Evolutionary conservation across 129 eudicot species (phyloP), one percentile per base, ranked within the genome.

Genomic region (Sambucus nigra): DNA sequence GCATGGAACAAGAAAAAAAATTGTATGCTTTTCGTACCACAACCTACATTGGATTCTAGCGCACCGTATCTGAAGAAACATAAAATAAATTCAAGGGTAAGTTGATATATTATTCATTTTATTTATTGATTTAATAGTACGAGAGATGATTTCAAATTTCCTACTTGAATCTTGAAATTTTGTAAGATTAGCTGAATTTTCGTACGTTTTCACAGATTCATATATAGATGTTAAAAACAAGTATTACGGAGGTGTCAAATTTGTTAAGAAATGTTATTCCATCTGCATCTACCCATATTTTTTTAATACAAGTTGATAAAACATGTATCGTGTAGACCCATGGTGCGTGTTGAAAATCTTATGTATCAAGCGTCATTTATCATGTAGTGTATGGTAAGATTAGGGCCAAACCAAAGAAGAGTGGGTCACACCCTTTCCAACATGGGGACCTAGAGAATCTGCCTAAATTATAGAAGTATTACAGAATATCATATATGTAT

Each of bases 21-120:
- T 82, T 92, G 96, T 92, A 92, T 33, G 96, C 96, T 35, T 86
- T 92, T 57, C 82, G 96, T 72, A 86, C 96, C 31, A 86, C 96
- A n/a, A 92, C 96, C 5, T 92, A 92, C 66, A 82, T 94, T 5
- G 99, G 99, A 29, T 92, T 92, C 61, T 94, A 86, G 59, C 86
- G 99, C 72, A 86, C 91, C 1, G 96, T 92, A 55, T 80, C 87
- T 11, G 99, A 92, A 75, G 99, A 86, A 66, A 87, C 94, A 48
- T 86, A 96, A 20, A 94, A 92, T 66, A 92, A 92, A 41, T 82
- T 92, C 65, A 82, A 86, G 65, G 99, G 96, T 86, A 55, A 59
- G 63, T 52, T 8, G 24, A 19, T 35, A 59, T 27, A 14, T 39
- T 7, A n/a, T 25, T 6, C 45, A 26, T 18, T 24, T 35, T 14